Evolutionary conservation across 805 yeast species (phyloP), one percentile per base, ranked within the genome.

Genomic region (Huiozyma sinensis): DNA sequence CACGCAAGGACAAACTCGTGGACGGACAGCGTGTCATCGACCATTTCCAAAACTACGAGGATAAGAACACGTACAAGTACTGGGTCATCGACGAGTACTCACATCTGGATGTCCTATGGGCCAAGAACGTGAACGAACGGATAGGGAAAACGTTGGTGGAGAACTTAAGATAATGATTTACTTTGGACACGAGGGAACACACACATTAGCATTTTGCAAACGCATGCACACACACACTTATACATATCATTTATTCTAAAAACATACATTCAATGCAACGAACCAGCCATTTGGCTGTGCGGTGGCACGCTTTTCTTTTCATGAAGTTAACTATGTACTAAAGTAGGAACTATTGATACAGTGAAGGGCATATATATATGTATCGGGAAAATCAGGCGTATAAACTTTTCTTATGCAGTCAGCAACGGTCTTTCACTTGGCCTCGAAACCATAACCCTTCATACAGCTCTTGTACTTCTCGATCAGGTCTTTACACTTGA

Each of bases 21-120:
- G 83, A 85, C 60, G 92, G 95, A 0, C 69, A 70, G 33, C 61
- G 78, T 45, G 71, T 92, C 32, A 67, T 79, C 13, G 64, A 77
- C 17, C 89, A 90, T 55, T 71, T 90, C 64, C 59, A 66, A 17
- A 61, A 69, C 33, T 68, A 69, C 48, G 97, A 90, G 62, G 50
- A 57, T 6, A 48, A 51, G 6, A 45, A 50, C 4, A 39, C 50
- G 24, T 66, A 52, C 50, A 58, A 60, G 28, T 57, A 60, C 33
- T 57, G 64, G 51, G 54, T 51, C 27, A 51, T 90, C 5, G 73
- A 75, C 0, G 72, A 70, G 4, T 90, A 90, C 60, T 77, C 89
- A 17, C 98, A 90, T 62, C 65, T 90, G 34, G 98, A 90, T 62
- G 95, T 88, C 0, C 67, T 89, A n/a, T 90, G 98, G 98, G 90